A percentile compares a stretch with the other conserved stretches of the same genome.
These are phyloP conservation scores for Aspergillus sp. DNA, from an alignment of 2,329 filamentous ascomycete species.

Conservation along the genomic window DNA sequence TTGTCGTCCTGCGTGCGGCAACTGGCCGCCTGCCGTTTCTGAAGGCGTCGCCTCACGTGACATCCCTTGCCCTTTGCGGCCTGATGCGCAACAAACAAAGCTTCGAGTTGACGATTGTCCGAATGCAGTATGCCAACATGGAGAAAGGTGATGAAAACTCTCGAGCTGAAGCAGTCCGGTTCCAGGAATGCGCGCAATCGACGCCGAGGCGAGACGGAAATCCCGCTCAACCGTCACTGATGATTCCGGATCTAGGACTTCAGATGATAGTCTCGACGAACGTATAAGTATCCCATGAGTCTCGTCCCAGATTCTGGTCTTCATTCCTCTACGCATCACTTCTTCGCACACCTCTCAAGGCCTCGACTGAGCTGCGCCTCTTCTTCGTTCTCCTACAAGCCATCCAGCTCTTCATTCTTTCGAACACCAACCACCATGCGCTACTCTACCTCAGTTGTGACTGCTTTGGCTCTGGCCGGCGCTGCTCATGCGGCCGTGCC, in stretches of 20 bases:
- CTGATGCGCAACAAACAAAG: background rate
- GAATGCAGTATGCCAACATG: background rate
- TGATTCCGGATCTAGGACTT: background rate
- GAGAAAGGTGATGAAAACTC: background rate
- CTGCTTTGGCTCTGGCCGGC: conserved; percentile 19
- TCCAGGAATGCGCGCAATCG: background rate
- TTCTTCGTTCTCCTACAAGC: background rate
- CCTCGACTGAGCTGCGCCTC: background rate
- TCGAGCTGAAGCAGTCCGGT: background rate
- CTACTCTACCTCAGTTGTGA: conserved; percentile 21
- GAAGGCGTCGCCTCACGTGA: conserved; percentile 5
- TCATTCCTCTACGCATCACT: background rate
- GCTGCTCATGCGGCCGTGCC: conserved; percentile 13
- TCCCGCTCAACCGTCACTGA: background rate
- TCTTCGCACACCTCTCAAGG: background rate
- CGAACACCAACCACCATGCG: conserved; percentile 24
- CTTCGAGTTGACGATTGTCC: background rate
- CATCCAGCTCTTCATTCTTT: background rate
- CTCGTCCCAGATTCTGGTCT: background rate
- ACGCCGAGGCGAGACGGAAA: background rate
- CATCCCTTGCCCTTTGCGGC: background rate
- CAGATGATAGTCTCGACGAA: background rate
- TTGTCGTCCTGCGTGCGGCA: conserved; percentile 2
- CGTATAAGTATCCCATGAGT: background rate
- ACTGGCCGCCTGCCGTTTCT: background rate